phyloP scores from a whole-genome alignment of 306 rosid genomes.

The Inga oerstediana region DNA sequence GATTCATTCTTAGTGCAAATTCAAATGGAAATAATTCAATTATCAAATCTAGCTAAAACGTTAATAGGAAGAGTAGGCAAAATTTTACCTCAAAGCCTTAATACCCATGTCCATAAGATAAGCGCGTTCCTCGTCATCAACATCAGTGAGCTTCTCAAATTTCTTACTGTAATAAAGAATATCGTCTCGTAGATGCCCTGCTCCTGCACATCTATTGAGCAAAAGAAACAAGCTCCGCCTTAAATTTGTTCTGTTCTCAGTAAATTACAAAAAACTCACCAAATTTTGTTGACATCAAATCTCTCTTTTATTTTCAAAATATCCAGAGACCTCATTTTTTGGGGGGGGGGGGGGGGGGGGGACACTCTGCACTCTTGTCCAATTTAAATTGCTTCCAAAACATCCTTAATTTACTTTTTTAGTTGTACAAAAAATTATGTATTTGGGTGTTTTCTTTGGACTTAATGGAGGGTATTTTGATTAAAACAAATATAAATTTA shows the following conservation, averaged over 20 bases:
- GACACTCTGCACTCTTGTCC: neutral
- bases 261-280: neutral
- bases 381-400: neutral
- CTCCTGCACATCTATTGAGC: conserved; percentile 77
- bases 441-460: neutral
- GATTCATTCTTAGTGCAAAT: neutral
- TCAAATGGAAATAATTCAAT: conserved; percentile 1
- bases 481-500: neutral
- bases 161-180: conserved; percentile 69
- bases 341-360: too few species aligned
- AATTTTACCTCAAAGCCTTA: conserved; percentile 75
- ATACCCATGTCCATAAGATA: conserved; percentile 76
- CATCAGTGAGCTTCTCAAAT: conserved; percentile 57
- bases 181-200: conserved; percentile 84
- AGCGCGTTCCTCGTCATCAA: conserved; percentile 73
- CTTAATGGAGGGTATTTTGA: neutral
- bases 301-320: neutral
- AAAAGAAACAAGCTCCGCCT: conserved; percentile 35
- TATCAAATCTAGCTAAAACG: neutral
- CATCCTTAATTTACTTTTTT: neutral
- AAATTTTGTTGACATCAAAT: neutral
- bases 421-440: neutral
- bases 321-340: neutral
- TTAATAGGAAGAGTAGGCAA: neutral
- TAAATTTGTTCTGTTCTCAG: neutral